phyloP scores from a whole-genome alignment of 2,329 filamentous ascomycete species.

The Phialocephala subalpina region DNA sequence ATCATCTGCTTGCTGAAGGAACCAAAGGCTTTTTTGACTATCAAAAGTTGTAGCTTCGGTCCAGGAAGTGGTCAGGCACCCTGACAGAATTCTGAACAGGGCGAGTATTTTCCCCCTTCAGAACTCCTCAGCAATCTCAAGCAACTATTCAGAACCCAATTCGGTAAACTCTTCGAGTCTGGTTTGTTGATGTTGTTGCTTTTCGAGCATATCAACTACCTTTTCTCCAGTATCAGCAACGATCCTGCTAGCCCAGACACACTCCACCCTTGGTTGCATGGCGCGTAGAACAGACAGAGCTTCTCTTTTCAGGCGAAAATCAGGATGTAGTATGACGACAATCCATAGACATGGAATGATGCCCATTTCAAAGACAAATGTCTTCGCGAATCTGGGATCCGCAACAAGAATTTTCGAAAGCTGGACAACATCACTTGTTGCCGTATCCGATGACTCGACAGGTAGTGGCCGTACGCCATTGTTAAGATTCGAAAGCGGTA shows the following conservation, averaged over 20 bases:
- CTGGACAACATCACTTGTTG: background rate
- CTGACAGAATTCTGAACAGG: too few relatives aligned
- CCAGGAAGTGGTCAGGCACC: too few relatives aligned
- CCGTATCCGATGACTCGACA: background rate
- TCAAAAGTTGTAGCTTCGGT: too few relatives aligned
- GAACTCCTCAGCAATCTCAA: background rate
- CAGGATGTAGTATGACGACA: constrained; percentile 4
- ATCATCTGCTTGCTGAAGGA: too few relatives aligned
- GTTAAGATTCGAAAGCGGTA: background rate
- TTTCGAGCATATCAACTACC: background rate
- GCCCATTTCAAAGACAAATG: constrained; percentile 1
- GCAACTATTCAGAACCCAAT: background rate
- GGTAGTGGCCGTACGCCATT: background rate
- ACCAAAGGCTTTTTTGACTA: too few relatives aligned
- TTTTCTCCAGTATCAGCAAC: constrained; percentile 1
- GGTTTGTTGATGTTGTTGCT: background rate
- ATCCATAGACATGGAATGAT: constrained; percentile 6
- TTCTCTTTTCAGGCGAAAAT: constrained; percentile 6
- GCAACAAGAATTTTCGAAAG: constrained; percentile 2
- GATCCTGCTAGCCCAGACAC: constrained; percentile 13
- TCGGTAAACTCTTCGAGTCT: background rate
- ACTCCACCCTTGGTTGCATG: constrained; percentile 13
- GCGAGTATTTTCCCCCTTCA: too few relatives aligned
- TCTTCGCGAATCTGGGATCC: constrained; percentile 2
- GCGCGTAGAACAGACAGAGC: constrained; percentile 1